Percentiles rank a stretch among this genome's conserved stretches.
Evolutionary conservation across 495 filamentous ascomycete genomes (phyloP).

Genomic region (Hypoxylon cercidicola): DNA sequence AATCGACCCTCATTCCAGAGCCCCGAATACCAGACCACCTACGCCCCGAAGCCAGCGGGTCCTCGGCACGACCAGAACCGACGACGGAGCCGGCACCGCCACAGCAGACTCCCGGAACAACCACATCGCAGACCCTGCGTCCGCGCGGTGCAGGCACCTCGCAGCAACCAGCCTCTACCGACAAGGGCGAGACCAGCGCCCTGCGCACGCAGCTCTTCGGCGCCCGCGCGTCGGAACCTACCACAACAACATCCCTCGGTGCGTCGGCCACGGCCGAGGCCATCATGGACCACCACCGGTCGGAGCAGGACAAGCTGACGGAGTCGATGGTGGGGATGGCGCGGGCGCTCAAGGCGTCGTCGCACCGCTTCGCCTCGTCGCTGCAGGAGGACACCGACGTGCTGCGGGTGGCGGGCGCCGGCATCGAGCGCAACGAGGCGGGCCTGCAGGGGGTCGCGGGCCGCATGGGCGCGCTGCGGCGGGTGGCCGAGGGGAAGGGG

Average conservation of each 20-base stretch:
- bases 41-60: slow-evolving; percentile 15
- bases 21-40: slow-evolving; percentile 23
- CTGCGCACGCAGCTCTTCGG: slow-evolving; percentile 53
- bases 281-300: slow-evolving; percentile 75
- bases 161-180: slow-evolving; percentile 24
- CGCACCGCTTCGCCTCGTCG: slow-evolving; percentile 72
- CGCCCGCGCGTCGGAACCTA: slow-evolving; percentile 23
- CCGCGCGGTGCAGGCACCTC: slow-evolving; percentile 38
- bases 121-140: slow-evolving; percentile 42
- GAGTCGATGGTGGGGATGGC: slow-evolving; percentile 81
- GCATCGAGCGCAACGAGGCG: slow-evolving; percentile 76
- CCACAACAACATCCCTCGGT: slow-evolving; percentile 39
- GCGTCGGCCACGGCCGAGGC: slow-evolving; percentile 66
- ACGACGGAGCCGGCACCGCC: slow-evolving; percentile 18
- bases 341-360: slow-evolving; percentile 77
- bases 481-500: slow-evolving; percentile 85
- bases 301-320: slow-evolving; percentile 87
- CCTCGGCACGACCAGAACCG: slow-evolving; percentile 12
- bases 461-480: slow-evolving; percentile 76
- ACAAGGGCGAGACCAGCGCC: slow-evolving; percentile 39
- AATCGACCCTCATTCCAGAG: slow-evolving; percentile 28
- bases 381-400: slow-evolving; percentile 78
- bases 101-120: slow-evolving; percentile 30
- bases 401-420: slow-evolving; percentile 73
- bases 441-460: slow-evolving; percentile 79